Base-by-base conservation (phyloP, 2,329 filamentous ascomycete species). In the Rhynchosporium secalis region DNA sequence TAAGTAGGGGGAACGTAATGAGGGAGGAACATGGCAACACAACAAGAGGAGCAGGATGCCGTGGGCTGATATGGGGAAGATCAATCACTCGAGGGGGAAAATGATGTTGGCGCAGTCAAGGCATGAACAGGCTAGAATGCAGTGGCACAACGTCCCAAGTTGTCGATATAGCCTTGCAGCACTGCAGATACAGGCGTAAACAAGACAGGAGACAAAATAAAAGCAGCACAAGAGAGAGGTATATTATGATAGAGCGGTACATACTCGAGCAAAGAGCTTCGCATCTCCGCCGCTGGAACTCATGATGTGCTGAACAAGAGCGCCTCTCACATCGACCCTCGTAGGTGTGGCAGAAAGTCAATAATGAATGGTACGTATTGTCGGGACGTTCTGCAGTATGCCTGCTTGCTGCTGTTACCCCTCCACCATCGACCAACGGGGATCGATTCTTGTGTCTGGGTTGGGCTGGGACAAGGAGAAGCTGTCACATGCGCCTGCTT, bases 191-290 rank as follows among this genome's bases (percentile, higher is more conserved):
- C 31, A 40, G 31, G 51, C 28, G 38, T 40, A n/a, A 8, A 45
- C 29, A 52, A 13, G 33, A 36, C 29, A 58, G 36, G 58, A 45
- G 43, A 45, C 36, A 52, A 12, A 28, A 36, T 29, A 58, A 41
- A 56, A 45, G 48, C 36, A 65, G 64, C 68, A 54, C n/a, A 60
- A 58, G 61, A 61, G 68, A 46, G 68, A 46, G 28, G 58, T 54
- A 61, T 69, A 67, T 68, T 64, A 66, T 62, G 67, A 62, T 67
- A 66, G 5, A 36, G 33, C 64, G 65, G 60, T 65, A 86, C 86
- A 73, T 88, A 99, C 95, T 82, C 95, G 88, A 78, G 95, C 94
- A 82, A 99, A 99, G 80, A 99, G 88, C 86, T 97, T 98, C 80
- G 95, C 96, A 86, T 98, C 95, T 79, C 95, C 92, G 80, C 91